A percentile compares a stretch with the other conserved stretches of the same genome.
Evolutionary conservation across 2,329 filamentous ascomycete species (phyloP).

Genomic region (Pseudogymnoascus sp.): DNA sequence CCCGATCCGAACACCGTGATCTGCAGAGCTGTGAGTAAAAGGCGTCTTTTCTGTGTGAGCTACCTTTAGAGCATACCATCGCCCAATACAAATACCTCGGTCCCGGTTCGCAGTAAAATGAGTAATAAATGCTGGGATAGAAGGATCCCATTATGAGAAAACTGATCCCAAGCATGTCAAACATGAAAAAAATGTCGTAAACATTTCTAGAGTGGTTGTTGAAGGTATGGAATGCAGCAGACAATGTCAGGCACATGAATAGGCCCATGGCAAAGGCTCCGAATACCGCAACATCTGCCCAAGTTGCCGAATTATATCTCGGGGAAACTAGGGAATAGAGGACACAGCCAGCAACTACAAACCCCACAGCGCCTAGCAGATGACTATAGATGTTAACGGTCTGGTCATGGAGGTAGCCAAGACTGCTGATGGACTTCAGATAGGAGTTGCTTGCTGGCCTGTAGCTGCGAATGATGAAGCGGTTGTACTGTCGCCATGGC

Average conservation of each 20-base stretch:
- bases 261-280: background rate
- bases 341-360: background rate
- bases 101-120: background rate
- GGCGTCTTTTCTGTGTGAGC: background rate
- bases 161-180: background rate
- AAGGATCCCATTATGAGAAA: conserved; percentile 3
- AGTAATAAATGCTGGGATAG: conserved; percentile 1
- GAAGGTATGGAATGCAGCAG: background rate
- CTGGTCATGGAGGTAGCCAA: background rate
- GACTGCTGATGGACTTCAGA: background rate
- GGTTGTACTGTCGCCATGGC: conserved; percentile 4
- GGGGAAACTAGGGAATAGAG: background rate
- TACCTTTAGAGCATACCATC: background rate
- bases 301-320: background rate
- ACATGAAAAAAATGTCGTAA: background rate
- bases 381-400: conserved; percentile 6
- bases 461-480: conserved; percentile 1
- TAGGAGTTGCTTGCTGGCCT: background rate
- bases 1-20: conserved; percentile 3
- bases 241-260: conserved; percentile 1
- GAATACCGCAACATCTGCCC: background rate
- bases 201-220: background rate
- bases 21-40: background rate
- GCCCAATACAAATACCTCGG: conserved; percentile 7
- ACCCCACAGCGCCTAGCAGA: background rate